A percentile compares a stretch with the other conserved stretches of the same genome.
These are phyloP conservation scores for Galerina marginata DNA, from an alignment of 768 basidiomycete genomes.

Conservation along the genomic window DNA sequence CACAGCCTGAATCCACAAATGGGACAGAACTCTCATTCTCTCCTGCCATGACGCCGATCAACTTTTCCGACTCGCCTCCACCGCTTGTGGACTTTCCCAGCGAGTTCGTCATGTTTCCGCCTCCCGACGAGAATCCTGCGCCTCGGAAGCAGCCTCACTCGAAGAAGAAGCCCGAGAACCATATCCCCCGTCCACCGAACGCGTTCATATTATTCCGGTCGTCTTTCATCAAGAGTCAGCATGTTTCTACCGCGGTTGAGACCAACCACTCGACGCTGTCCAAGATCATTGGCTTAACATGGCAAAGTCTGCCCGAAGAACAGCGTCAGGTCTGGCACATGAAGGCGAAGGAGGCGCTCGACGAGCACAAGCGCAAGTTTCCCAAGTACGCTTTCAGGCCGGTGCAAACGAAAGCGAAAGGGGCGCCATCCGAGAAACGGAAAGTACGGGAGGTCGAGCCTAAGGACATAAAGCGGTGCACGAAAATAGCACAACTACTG, in stretches of 20 bases:
- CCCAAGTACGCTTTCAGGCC: slow-evolving; percentile 85
- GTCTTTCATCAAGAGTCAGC: slow-evolving; percentile 79
- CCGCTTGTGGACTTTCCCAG: slow-evolving; percentile 41
- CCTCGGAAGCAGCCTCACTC: slow-evolving; percentile 57
- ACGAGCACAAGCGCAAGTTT: slow-evolving; percentile 79
- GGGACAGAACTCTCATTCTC: slow-evolving; percentile 26
- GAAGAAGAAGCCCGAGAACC: slow-evolving; percentile 74
- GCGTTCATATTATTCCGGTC: slow-evolving; percentile 89
- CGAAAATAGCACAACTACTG: slow-evolving; percentile 70
- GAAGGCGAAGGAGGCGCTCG: slow-evolving; percentile 75
- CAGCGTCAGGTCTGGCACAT: slow-evolving; percentile 80
- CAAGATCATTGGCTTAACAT: slow-evolving; percentile 84
- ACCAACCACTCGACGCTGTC: slow-evolving; percentile 84
- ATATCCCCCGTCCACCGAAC: slow-evolving; percentile 85
- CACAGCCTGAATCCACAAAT: slow-evolving; percentile 30
- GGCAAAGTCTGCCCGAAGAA: slow-evolving; percentile 78
- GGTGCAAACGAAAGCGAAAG: slow-evolving; percentile 55
- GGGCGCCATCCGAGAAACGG: slow-evolving; percentile 53
- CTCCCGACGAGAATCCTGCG: slow-evolving; percentile 12
- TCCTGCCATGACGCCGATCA: slow-evolving; percentile 26
- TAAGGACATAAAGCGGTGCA: slow-evolving; percentile 69
- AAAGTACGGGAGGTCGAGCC: slow-evolving; percentile 71
- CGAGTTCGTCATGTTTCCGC: slow-evolving; percentile 27
- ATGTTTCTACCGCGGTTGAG: slow-evolving; percentile 78
- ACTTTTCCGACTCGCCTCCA: slow-evolving; percentile 32